Base-by-base conservation (phyloP, 2,329 filamentous ascomycete species). In the Cytospora chrysosperma region DNA sequence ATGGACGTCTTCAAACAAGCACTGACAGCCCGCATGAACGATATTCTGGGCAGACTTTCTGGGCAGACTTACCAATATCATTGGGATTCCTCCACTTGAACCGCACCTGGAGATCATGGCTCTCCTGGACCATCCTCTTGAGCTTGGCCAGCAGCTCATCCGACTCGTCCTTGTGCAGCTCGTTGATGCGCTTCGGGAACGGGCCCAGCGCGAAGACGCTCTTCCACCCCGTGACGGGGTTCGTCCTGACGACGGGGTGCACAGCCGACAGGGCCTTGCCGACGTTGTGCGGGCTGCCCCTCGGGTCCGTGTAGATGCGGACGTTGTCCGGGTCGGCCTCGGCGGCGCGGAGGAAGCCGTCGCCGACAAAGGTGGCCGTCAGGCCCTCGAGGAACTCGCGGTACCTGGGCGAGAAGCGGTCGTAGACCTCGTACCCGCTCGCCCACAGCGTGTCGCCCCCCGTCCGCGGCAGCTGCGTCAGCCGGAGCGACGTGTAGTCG, bases 361-460 rank as follows among this genome's bases (percentile, higher is more conserved):
- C 69, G 6, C 75, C 75, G 9, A 69, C 72, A 57, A 78, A 83
- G 0, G 78, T 82, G 0, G 79, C 82, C 0, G 81, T 85, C 7
- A 86, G 69, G 0, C 74, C 71, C 62, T 86, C 82, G 32, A 85
- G 75, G 69, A 85, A 83, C 53, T 76, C 75, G 65, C 81, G 80
- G 65, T 82, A 83, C 0, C 81, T 73, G 12, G 75, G 70, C 2
- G 79, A 82, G 52, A 86, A 75, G 5, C 83, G 78, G 68, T 87
- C 85, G 61, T 85, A 87, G 19, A 86, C 70, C 59, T 87, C 85
- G 67, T 88, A 88, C 1, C 84, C 85, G 1, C 82, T 86, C 0
- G 85, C 85, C 84, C 85, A 88, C 7, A 88, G 78, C 15, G 85
- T 86, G 69, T 88, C 84, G 26, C 85, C 81, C 8, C 85, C 85